A percentile compares a stretch with the other conserved stretches of the same genome.
These are phyloP conservation scores for Lablab purpureus DNA, from an alignment of 306 rosid species.

Conservation along the genomic window DNA sequence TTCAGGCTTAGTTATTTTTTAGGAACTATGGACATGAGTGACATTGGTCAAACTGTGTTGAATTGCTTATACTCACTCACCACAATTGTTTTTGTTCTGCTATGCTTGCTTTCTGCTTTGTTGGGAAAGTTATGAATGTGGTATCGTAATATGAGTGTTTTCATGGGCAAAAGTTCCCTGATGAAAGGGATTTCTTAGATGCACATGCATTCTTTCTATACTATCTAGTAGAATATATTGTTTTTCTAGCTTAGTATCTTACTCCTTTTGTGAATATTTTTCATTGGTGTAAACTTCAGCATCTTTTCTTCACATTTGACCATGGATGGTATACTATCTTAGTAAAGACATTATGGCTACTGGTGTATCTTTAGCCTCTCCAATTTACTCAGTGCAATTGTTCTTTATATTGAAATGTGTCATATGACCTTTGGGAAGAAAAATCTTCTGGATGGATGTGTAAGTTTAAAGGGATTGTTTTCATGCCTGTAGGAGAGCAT, in stretches of 20 bases:
- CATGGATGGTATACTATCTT: background rate
- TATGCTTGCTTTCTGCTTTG: background rate
- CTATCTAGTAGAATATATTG: background rate
- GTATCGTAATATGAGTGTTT: background rate
- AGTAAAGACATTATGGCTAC: background rate
- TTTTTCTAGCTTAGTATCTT: background rate
- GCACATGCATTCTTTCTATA: background rate
- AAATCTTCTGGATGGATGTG: background rate
- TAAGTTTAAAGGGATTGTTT: background rate
- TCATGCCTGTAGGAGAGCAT: background rate
- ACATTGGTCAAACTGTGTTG: background rate
- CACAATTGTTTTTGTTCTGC: background rate
- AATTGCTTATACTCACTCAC: background rate
- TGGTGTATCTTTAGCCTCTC: background rate
- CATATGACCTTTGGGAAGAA: background rate
- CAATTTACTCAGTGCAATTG: background rate
- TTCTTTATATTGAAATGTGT: background rate
- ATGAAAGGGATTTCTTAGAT: constrained; percentile 4
- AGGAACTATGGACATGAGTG: background rate
- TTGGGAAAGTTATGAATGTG: background rate
- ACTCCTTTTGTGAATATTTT: background rate
- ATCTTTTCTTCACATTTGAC: background rate
- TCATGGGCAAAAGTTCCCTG: background rate
- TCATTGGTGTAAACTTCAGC: background rate
- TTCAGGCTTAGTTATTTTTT: background rate